Evolutionary conservation across 2,329 filamentous ascomycete genomes (phyloP).

Genomic region (Fusarium subtropicale): DNA sequence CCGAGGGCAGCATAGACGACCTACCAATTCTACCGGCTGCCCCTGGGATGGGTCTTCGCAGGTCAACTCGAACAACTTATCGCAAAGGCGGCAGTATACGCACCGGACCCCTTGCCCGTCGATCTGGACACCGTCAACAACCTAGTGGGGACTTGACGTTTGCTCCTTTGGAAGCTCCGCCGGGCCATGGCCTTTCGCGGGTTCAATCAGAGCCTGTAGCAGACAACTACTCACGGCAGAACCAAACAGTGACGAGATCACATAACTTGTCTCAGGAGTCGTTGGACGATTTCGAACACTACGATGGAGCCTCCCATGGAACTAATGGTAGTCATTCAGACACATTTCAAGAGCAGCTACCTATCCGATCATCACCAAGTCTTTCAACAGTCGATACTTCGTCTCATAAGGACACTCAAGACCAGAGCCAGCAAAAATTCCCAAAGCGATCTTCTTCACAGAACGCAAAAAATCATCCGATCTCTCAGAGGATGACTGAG

Average conservation of each 20-base stretch:
- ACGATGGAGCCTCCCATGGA: conserved; percentile 55
- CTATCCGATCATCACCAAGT: conserved; percentile 51
- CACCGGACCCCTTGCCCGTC: conserved; percentile 81
- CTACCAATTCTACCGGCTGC: conserved; percentile 86
- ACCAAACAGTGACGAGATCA: conserved; percentile 59
- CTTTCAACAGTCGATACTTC: conserved; percentile 73
- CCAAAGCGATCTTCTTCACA: conserved; percentile 69
- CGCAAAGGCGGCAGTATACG: conserved; percentile 85
- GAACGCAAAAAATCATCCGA: conserved; percentile 58
- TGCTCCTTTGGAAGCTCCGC: conserved; percentile 59
- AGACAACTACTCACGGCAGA: conserved; percentile 70
- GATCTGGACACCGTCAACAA: conserved; percentile 71
- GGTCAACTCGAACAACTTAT: conserved; percentile 93
- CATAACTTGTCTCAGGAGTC: conserved; percentile 63
- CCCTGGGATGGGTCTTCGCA: conserved; percentile 81
- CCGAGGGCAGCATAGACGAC: conserved; percentile 70
- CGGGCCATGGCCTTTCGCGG: conserved; percentile 66
- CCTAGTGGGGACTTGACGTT: conserved; percentile 63
- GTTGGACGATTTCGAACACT: conserved; percentile 58
- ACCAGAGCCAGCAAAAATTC: conserved; percentile 51
- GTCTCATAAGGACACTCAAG: conserved; percentile 56
- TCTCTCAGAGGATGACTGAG: conserved; percentile 49
- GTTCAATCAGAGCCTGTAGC: conserved; percentile 75
- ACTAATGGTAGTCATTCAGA: conserved; percentile 44
- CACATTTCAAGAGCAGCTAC: conserved; percentile 50